Evolutionary conservation across 306 rosid genomes (phyloP).

Genomic region (Ziziphus jujuba): DNA sequence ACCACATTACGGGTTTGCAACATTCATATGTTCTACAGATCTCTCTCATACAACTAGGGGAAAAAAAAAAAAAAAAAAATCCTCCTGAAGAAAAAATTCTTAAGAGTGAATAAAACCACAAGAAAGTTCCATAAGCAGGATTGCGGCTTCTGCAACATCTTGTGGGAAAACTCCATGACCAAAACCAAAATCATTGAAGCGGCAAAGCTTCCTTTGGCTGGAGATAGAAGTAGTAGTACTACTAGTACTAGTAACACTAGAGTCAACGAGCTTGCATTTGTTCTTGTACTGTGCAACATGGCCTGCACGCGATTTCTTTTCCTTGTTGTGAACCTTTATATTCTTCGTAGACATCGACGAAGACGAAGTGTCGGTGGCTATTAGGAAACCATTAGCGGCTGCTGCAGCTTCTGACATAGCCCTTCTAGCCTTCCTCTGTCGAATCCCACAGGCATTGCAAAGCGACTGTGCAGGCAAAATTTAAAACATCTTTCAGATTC

Average conservation of each 20-base stretch:
- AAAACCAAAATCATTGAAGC: constrained; percentile 28
- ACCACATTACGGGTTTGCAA: too few relatives aligned
- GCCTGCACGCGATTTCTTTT: constrained; percentile 41
- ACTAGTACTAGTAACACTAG: background rate
- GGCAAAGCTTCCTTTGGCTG: constrained; percentile 7
- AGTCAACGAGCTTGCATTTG: constrained; percentile 28
- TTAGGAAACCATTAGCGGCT: constrained; percentile 22
- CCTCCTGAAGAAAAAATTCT: background rate
- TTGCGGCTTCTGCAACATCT: constrained; percentile 75
- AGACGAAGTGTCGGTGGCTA: background rate
- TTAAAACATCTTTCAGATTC: background rate
- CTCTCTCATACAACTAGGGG: background rate
- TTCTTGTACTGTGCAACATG: constrained; percentile 37
- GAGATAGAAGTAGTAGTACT: background rate
- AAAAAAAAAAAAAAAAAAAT: constrained; percentile 8
- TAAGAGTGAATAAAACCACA: constrained; percentile 45
- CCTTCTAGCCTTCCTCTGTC: constrained; percentile 81
- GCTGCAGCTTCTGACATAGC: constrained; percentile 67
- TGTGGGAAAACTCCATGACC: constrained; percentile 44
- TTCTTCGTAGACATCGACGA: constrained; percentile 16
- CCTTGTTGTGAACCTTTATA: constrained; percentile 43
- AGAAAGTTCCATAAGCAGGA: constrained; percentile 66
- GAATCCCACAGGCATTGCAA: constrained; percentile 95
- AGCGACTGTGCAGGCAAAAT: constrained; percentile 58
- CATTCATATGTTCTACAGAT: too few relatives aligned